Evolutionary conservation across 345 rosid genomes (phyloP), one percentile per base, ranked within the genome.

Genomic region (Gossypium sturtianum): DNA sequence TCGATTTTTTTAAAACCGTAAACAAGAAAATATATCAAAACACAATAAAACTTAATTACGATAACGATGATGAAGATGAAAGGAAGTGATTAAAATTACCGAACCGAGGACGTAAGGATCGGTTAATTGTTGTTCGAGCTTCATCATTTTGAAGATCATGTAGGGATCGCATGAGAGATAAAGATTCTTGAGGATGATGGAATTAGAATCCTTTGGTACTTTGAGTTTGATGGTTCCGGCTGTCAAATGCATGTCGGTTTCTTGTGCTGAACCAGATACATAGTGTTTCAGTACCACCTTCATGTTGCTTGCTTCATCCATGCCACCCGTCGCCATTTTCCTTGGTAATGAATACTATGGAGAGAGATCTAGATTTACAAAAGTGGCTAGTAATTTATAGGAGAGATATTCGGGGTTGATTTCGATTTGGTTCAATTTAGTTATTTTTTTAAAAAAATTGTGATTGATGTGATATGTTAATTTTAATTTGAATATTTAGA

Each of bases 101-200:
- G 77, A 83, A 52, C 80, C 85, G 57, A 75, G 84, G 23, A 17
- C 45, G 63, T 72, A 85, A 5, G 83, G 63, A 4, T 72, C 64
- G n/a, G 38, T 34, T 2, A 5, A 2, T 59, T 52, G 72, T 71
- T 20, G 78, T 63, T 60, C 82, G 17, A 74, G 79, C 69, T 72
- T 67, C 29, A 70, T 71, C 89, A 84, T 84, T 52, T 81, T 83
- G 17, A 70, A 75, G 1, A 87, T 57, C 87, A 86, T 84, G 79
- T 79, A 82, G 1, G 91, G 96, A 81, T 90, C 93, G 20, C 93
- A 89, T 2, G 96, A 89, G 76, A 89, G 75, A 77, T 77, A 87
- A 12, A 89, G 84, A 79, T 87, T 89, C 84, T 89, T 89, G 56
- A 89, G 80, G 44, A 90, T 15, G n/a, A 85, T 81, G 4, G 73